Evolutionary conservation across 2,329 filamentous ascomycete genomes (phyloP), one percentile per base, ranked within the genome.

Genomic region (Trichoderma guizhouense): DNA sequence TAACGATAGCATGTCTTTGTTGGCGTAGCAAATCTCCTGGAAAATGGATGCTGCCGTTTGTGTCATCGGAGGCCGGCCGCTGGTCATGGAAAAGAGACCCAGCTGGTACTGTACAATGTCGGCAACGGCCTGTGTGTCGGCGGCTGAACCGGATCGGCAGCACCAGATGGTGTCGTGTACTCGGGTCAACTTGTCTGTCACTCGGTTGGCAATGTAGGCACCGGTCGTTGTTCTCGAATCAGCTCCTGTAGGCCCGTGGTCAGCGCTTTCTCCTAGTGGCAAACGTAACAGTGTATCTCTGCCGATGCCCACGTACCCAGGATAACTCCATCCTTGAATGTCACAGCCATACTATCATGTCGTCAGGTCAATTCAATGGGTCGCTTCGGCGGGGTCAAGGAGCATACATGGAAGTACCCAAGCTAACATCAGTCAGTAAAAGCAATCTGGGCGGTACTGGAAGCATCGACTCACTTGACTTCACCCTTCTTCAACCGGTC

Each of bases 101-200:
- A 99, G 88, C 82, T 99, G 93, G 83, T 98, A 98, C 81, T 97
- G 93, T 55, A 99, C 96, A 78, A 99, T 98, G 80, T 99, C 96
- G 72, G 96, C 96, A 63, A 99, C 94, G 64, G 96, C 96, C 84
- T 99, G 96, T 72, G 96, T 99, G 81, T 99, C 96, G 76, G 96
- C 96, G 36, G 96, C 96, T 30, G 96, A 99, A 66, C 96, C 96
- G 73, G 96, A 98, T 79, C 96, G 92, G 86, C 96, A 99, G 86
- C 96, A 99, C 96, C 96, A 99, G 84, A 99, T 98, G 72, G 95
- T 98, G 83, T 99, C 96, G 85, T 97, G 93, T 73, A 99, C 95
- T 86, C 95, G 93, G 79, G 96, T 99, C 81, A 99, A 91, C 88
- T 99, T 99, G 88, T 99, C 96, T 75, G 96, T 99, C 76, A 99